A percentile compares a stretch with the other conserved stretches of the same genome.
phyloP scores from a whole-genome alignment of 352 stramenopile genomes.

The Peronospora farinosa region DNA sequence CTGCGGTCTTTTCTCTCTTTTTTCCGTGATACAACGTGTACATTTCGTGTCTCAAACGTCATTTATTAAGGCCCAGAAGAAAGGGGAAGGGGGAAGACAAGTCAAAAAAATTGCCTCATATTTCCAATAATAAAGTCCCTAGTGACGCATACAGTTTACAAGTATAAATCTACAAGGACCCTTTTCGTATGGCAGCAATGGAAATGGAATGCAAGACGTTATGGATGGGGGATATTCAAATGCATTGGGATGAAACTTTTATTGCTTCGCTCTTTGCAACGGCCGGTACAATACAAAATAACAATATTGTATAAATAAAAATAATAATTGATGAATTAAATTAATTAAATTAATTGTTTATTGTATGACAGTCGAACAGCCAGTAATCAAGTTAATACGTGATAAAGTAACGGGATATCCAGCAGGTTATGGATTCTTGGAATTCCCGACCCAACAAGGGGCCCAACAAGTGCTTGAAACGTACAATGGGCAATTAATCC shows the following conservation, averaged over 20 bases:
- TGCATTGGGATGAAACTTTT: slow-evolving; percentile 87
- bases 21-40: slow-evolving; percentile 8
- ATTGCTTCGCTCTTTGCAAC: slow-evolving; percentile 77
- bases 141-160: too few species aligned
- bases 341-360: not conserved
- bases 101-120: too few species aligned
- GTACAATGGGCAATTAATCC: slow-evolving; percentile 84
- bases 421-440: slow-evolving; percentile 88
- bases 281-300: slow-evolving; percentile 45
- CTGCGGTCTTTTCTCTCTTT: slow-evolving; percentile 1
- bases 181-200: slow-evolving; percentile 6
- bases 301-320: too few species aligned
- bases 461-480: slow-evolving; percentile 82
- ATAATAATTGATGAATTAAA: too few species aligned
- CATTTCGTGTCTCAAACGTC: slow-evolving; percentile 2
- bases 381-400: slow-evolving; percentile 86
- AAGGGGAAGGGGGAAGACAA: slow-evolving; percentile 9
- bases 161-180: not conserved
- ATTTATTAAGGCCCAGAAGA: slow-evolving; percentile 9
- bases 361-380: slow-evolving; percentile 81
- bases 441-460: slow-evolving; percentile 79
- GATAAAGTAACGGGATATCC: slow-evolving; percentile 86
- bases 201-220: slow-evolving; percentile 75
- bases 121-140: too few species aligned
- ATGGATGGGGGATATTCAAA: slow-evolving; percentile 89